phyloP scores from a whole-genome alignment of 768 basidiomycete species.

The Lactarius vividus region DNA sequence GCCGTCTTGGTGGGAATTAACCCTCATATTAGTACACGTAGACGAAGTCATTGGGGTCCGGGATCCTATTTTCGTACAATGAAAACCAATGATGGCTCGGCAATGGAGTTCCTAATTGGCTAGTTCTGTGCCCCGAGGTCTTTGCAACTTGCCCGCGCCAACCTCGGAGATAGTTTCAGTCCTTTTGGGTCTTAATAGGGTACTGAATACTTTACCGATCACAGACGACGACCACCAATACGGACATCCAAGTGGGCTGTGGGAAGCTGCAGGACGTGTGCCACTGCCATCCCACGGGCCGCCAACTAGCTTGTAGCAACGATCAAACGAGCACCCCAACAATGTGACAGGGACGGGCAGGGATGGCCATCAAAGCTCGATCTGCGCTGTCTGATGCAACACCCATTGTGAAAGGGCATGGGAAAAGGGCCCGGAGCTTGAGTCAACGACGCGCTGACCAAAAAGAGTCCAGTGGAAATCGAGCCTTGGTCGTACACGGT shows the following conservation, averaged over 20 bases:
- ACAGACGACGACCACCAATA: not conserved
- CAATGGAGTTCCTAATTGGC: not conserved
- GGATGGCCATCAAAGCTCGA: conserved; percentile 1
- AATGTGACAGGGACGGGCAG: conserved; percentile 15
- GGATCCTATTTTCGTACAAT: not conserved
- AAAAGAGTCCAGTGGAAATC: not conserved
- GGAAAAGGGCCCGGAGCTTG: conserved; percentile 9
- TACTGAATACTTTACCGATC: conserved; percentile 3
- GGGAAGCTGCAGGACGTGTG: not conserved
- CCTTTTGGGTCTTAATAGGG: conserved; percentile 12
- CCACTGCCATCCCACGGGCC: conserved; percentile 3
- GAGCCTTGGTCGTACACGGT: not conserved
- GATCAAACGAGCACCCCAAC: conserved; percentile 18
- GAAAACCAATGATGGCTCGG: not conserved
- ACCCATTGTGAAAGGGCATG: not conserved
- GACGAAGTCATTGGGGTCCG: not conserved
- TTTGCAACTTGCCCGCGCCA: not conserved
- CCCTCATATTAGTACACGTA: not conserved
- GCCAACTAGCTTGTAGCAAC: not conserved
- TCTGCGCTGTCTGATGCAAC: conserved; percentile 7
- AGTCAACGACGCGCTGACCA: not conserved
- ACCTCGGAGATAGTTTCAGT: conserved; percentile 5
- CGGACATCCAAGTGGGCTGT: conserved; percentile 20
- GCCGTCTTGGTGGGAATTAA: conserved; percentile 3
- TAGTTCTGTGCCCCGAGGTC: not conserved